Base-by-base conservation (phyloP, 805 yeast species). In the Ogataea henricii region DNA sequence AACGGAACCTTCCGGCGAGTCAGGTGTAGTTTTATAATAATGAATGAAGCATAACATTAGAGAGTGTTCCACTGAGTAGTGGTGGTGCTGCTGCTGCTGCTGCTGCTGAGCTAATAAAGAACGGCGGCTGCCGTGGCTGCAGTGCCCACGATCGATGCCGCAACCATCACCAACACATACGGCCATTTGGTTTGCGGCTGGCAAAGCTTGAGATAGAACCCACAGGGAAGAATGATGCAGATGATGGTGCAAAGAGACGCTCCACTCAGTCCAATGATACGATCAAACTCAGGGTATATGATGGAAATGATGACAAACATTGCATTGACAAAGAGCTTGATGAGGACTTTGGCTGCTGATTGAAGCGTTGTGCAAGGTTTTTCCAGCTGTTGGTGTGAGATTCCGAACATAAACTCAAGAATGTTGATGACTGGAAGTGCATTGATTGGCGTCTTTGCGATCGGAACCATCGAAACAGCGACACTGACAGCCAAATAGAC, bases 371-470 rank as follows among this genome's bases (percentile, higher is more conserved):
- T 52, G 10, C 46, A 32, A 3, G 43, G 36, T 4, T 44, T 46
- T 4, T 52, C 47, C 13, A 58, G 14, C 48, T 60, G 66, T 45
- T 62, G 67, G 10, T 57, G 54, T 1, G 69, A 62, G 6, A 67
- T 46, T 13, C 64, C 68, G 40, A 58, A 52, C 57, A 64, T 51
- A 45, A 66, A 72, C 58, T 88, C 96, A 26, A 87, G 61, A 2
- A 90, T 85, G n/a, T 89, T 76, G 30, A 89, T 83, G 39, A 90
- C 85, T 0, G 97, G 97, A 59, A 89, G 77, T 6, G 95, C 92
- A 64, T 85, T 87, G 48, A 89, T 74, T 3, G 97, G 96, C 0
- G 92, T 83, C 60, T 90, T 90, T 3, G 96, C 90, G 30, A 89
- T 69, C 2, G 97, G 96, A 16, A 90, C 82, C 40, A 87, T 63